A percentile compares a stretch with the other conserved stretches of the same genome.
phyloP scores from a whole-genome alignment of 805 yeast species.

The Kazachstania bromeliacearum region DNA sequence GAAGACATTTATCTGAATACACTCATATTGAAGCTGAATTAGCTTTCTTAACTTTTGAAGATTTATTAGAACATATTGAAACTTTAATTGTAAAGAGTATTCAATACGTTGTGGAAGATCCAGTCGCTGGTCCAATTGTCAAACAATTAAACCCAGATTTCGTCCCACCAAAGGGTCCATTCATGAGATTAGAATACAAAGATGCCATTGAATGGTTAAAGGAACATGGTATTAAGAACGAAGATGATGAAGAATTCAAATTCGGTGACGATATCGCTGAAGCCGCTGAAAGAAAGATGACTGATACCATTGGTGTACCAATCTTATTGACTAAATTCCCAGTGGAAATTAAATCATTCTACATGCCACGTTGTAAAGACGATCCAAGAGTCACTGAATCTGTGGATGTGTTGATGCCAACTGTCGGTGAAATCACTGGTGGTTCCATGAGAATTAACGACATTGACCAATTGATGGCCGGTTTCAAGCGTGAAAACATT shows the following conservation, averaged over 20 bases:
- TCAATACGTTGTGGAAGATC: slow-evolving; percentile 74
- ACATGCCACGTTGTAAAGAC: slow-evolving; percentile 87
- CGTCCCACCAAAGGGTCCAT: slow-evolving; percentile 73
- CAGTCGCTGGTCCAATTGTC: slow-evolving; percentile 83
- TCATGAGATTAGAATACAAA: slow-evolving; percentile 82
- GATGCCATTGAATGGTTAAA: slow-evolving; percentile 93
- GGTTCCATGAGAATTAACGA: slow-evolving; percentile 96
- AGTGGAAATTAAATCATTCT: slow-evolving; percentile 91
- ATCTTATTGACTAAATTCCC: slow-evolving; percentile 92
- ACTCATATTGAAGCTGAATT: slow-evolving; percentile 96
- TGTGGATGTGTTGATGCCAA: slow-evolving; percentile 97
- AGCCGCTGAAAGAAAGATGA: slow-evolving; percentile 99
- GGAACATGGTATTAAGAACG: slow-evolving; percentile 90
- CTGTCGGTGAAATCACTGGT: slow-evolving; percentile 97
- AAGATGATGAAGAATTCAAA: slow-evolving; percentile 84
- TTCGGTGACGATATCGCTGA: slow-evolving; percentile 99
- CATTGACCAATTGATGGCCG: slow-evolving; percentile 74
- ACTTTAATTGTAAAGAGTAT: slow-evolving; percentile 59
- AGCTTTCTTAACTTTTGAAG: slow-evolving; percentile 80
- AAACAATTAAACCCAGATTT: slow-evolving; percentile 90
- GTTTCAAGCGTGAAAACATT: slow-evolving; percentile 88
- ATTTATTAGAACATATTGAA: slow-evolving; percentile 78
- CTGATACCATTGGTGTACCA: slow-evolving; percentile 88
- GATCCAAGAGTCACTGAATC: slow-evolving; percentile 95
- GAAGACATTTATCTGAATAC: slow-evolving; percentile 95